Base-by-base conservation (phyloP, 495 filamentous ascomycete species). In the Lineolata rhizophorae region DNA sequence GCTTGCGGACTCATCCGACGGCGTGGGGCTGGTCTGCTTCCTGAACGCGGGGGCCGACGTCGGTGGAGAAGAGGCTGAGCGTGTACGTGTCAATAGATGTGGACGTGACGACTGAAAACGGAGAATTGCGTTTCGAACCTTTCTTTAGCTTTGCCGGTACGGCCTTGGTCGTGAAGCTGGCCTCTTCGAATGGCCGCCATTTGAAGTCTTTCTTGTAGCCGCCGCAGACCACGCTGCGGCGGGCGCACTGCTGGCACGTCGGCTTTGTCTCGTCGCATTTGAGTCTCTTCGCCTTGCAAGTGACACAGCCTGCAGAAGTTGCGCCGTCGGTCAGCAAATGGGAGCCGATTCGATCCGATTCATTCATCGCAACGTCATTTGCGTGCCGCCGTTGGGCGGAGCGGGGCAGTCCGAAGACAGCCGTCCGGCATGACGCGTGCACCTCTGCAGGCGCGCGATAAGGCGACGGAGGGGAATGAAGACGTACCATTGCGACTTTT, bases 131-230 rank as follows among this genome's bases (percentile, higher is more conserved):
- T 11, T 24, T 19, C 47, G 20, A 50, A 66, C 67, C 53, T 51
- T 64, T 70, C 44, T 61, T 67, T 19, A 42, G 26, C 43, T 25
- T 25, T 25, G 8, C 22, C n/a, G n/a, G n/a, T n/a, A n/a, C n/a
- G n/a, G n/a, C n/a, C n/a, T n/a, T n/a, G n/a, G n/a, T n/a, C n/a
- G n/a, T n/a, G 35, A 75, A 52, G 31, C 53, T 67, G 30, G 62
- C 57, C 43, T 81, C 77, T 43, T 77, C 77, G 41, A 81, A 79
- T 1, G 74, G 62, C 20, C 74, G 61, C 76, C 77, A 83, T 62
- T 82, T 83, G 55, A 79, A 80, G 44, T 78, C 72, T 49, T 77
- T 84, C 46, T 71, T 77, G 48, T 82, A 84, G 12, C 77, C 77
- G 20, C 76, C 76, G 46, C 77, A 84, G 11, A 53, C 47, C 11